Conservation (phyloP, 805 yeast species). For the Peterozyma xylosa region DNA sequence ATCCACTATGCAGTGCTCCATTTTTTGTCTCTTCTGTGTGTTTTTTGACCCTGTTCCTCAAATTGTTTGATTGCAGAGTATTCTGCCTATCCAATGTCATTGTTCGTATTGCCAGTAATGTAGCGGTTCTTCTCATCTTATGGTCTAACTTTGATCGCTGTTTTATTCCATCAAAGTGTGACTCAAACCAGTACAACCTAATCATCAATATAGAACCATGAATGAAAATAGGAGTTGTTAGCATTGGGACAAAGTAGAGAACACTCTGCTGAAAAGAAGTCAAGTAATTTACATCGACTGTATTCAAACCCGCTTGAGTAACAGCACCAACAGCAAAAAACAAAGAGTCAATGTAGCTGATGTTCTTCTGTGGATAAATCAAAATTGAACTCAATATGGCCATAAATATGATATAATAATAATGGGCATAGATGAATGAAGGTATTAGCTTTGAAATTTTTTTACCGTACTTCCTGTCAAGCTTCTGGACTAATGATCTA, state of each 20-base stretch:
- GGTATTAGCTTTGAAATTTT: constrained; percentile 34
- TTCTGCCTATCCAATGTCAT: constrained; percentile 17
- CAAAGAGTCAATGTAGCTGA: constrained; percentile 68
- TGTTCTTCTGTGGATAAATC: constrained; percentile 65
- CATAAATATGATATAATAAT: constrained; percentile 57
- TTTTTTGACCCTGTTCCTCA: not conserved
- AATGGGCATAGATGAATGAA: constrained; percentile 59
- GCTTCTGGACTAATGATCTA: constrained; percentile 27
- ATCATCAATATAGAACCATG: constrained; percentile 72
- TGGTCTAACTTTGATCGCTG: constrained; percentile 70
- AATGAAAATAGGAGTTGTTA: constrained; percentile 84
- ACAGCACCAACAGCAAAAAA: constrained; percentile 70
- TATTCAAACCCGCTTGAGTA: constrained; percentile 90
- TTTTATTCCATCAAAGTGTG: constrained; percentile 77
- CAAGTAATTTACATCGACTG: constrained; percentile 60
- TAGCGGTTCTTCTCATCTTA: constrained; percentile 74
- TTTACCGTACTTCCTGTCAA: constrained; percentile 33
- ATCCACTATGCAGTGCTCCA: not conserved
- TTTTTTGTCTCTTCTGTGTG: not conserved
- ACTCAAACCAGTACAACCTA: constrained; percentile 84
- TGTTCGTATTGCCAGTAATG: constrained; percentile 44
- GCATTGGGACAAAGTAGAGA: constrained; percentile 51
- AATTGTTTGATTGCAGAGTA: constrained; percentile 1
- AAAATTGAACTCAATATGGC: constrained; percentile 65
- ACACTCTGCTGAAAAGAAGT: constrained; percentile 74